A percentile compares a stretch with the other conserved stretches of the same genome.
phyloP scores from a whole-genome alignment of 2,329 filamentous ascomycete species.

The Trichocomaceae sp. region DNA sequence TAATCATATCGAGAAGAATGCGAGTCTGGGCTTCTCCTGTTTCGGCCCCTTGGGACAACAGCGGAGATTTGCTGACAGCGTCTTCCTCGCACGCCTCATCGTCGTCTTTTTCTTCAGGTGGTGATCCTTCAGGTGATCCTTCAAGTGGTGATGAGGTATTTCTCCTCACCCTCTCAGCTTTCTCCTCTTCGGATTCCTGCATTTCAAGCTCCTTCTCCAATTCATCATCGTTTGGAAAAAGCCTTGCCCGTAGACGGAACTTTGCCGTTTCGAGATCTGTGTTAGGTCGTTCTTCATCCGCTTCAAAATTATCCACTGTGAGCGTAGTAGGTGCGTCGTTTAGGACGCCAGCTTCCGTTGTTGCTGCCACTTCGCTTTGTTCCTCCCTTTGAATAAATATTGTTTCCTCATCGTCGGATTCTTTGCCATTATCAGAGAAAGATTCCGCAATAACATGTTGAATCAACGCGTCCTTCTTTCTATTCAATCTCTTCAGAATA shows the following conservation, averaged over 20 bases:
- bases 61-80: neutral
- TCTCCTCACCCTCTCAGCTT: conserved; percentile 24
- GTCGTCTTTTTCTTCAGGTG: neutral
- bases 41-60: conserved; percentile 27
- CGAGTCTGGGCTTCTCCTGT: conserved; percentile 32
- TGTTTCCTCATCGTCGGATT: neutral
- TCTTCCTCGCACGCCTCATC: neutral
- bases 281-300: neutral
- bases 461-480: conserved; percentile 31
- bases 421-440: conserved; percentile 15
- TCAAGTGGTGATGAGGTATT: conserved; percentile 15
- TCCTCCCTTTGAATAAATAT: neutral
- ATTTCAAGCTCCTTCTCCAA: neutral
- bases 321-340: neutral
- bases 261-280: conserved; percentile 44
- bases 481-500: conserved; percentile 40
- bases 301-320: neutral
- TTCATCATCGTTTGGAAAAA: conserved; percentile 17
- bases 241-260: conserved; percentile 39
- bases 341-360: neutral
- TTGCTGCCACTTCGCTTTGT: neutral
- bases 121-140: neutral
- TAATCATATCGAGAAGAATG: conserved; percentile 84
- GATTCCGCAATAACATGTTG: conserved; percentile 26
- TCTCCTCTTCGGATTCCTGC: conserved; percentile 20